Evolutionary conservation across 805 yeast genomes (phyloP).

Genomic region (Zygoascus bituminiphila): DNA sequence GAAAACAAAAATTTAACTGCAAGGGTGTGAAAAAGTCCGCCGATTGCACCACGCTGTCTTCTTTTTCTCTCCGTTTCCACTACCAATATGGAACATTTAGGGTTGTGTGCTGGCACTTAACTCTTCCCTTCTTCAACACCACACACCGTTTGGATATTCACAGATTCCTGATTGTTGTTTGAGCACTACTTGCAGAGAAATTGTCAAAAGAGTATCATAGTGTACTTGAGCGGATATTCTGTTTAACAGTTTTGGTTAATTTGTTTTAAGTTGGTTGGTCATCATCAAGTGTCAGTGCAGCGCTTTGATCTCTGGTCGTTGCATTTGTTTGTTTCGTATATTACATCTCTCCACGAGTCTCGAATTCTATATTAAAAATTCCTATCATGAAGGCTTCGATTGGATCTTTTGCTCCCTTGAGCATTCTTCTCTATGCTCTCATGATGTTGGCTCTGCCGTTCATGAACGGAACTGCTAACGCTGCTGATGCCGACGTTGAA

Average conservation of each 20-base stretch:
- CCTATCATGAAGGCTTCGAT: slow-evolving; percentile 3
- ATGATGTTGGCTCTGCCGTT: slow-evolving; percentile 31
- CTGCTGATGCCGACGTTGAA: slow-evolving; percentile 30
- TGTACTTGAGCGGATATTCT: no score
- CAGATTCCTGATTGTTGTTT: no score
- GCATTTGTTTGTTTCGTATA: background rate
- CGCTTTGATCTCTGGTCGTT: background rate
- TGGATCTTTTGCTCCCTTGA: slow-evolving; percentile 9
- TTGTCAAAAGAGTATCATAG: no score
- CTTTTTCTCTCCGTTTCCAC: background rate
- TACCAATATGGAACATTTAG: background rate
- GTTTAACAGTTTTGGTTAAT: background rate
- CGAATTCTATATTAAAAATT: background rate
- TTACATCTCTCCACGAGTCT: background rate
- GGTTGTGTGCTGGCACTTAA: background rate
- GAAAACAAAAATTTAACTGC: no score
- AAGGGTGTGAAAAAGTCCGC: no score
- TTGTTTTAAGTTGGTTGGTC: background rate
- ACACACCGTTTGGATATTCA: no score
- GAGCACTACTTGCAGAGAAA: no score
- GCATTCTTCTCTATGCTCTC: slow-evolving; percentile 26
- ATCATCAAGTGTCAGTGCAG: background rate
- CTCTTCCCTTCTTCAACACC: no score
- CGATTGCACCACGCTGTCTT: background rate
- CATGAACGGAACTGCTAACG: slow-evolving; percentile 21